Conservation (phyloP, 2,329 filamentous ascomycete genomes). For the Chaetomium sp. region DNA sequence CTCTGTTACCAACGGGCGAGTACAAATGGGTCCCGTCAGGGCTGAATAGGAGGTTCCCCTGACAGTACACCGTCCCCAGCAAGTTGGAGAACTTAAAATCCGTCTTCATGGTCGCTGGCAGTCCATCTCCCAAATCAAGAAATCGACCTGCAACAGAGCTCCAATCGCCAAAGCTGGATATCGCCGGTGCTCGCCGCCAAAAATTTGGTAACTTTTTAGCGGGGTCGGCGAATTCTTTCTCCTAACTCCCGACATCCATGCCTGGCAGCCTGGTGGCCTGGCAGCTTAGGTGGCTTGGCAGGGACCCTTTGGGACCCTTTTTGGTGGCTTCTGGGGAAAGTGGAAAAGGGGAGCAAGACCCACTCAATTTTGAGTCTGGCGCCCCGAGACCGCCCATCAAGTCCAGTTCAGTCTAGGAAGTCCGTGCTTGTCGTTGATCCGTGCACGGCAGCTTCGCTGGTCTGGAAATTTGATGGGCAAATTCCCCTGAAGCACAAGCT, state of each 20-base stretch:
- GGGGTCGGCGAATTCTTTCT: slow-evolving; percentile 36
- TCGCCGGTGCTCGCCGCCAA: slow-evolving; percentile 26
- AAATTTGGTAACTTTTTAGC: slow-evolving; percentile 32
- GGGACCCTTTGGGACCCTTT: slow-evolving; percentile 25
- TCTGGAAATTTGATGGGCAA: slow-evolving; percentile 44
- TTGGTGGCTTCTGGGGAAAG: slow-evolving; percentile 31
- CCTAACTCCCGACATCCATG: slow-evolving; percentile 27
- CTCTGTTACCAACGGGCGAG: slow-evolving; percentile 93
- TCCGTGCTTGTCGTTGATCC: slow-evolving; percentile 23
- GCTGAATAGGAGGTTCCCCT: slow-evolving; percentile 95
- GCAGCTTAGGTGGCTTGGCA: no score
- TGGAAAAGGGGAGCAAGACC: slow-evolving; percentile 29
- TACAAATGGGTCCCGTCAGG: slow-evolving; percentile 94
- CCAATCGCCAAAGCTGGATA: slow-evolving; percentile 23
- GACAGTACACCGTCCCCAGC: slow-evolving; percentile 95
- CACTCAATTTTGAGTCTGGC: slow-evolving; percentile 25
- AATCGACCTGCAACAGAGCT: slow-evolving; percentile 40
- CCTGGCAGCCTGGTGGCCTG: background rate
- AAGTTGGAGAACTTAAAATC: slow-evolving; percentile 99
- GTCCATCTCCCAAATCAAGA: slow-evolving; percentile 27
- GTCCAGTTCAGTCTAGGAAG: background rate
- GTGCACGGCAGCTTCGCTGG: slow-evolving; percentile 30
- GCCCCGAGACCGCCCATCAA: background rate
- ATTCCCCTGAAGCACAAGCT: slow-evolving; percentile 44
- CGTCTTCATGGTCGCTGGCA: slow-evolving; percentile 80